phyloP scores from a whole-genome alignment of 331 rosid species.

The Malus hybrid region DNA sequence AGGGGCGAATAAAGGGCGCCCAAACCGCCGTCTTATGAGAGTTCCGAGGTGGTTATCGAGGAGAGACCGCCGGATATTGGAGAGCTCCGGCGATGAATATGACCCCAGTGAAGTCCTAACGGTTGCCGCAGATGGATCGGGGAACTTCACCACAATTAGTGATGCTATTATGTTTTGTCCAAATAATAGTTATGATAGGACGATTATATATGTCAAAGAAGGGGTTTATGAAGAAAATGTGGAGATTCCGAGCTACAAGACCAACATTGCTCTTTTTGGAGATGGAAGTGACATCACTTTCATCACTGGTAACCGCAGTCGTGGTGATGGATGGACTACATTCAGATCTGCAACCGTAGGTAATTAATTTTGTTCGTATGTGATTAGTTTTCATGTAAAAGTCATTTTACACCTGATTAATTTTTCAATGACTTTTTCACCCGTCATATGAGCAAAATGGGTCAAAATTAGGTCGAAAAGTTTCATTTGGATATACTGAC shows the following conservation, averaged over 20 bases:
- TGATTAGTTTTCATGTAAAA: too few relatives aligned
- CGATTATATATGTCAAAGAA: slow-evolving; percentile 45
- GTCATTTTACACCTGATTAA: too few relatives aligned
- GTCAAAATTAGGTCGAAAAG: too few relatives aligned
- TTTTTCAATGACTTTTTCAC: too few relatives aligned
- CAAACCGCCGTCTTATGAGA: slow-evolving; percentile 35
- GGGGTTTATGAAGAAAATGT: slow-evolving; percentile 70
- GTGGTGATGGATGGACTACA: slow-evolving; percentile 56
- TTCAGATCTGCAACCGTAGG: slow-evolving; percentile 79
- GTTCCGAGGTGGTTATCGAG: slow-evolving; percentile 42
- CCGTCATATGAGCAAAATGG: too few relatives aligned
- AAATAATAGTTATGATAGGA: slow-evolving; percentile 52
- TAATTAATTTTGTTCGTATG: slow-evolving; percentile 6
- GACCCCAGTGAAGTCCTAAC: slow-evolving; percentile 35
- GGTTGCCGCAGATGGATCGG: slow-evolving; percentile 59
- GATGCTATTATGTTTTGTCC: slow-evolving; percentile 63
- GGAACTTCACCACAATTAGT: slow-evolving; percentile 55
- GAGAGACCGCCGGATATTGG: slow-evolving; percentile 22
- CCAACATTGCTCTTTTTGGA: slow-evolving; percentile 60
- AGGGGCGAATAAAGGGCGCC: slow-evolving; percentile 10
- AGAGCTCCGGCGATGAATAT: slow-evolving; percentile 24
- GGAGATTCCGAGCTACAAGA: slow-evolving; percentile 54
- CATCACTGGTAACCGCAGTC: slow-evolving; percentile 52
- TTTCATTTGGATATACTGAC: too few relatives aligned
- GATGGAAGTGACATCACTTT: slow-evolving; percentile 64